Percentiles rank a stretch among this genome's conserved stretches.
Conservation (phyloP, 2,329 filamentous ascomycete genomes). For the Fusarium mexicanum region DNA sequence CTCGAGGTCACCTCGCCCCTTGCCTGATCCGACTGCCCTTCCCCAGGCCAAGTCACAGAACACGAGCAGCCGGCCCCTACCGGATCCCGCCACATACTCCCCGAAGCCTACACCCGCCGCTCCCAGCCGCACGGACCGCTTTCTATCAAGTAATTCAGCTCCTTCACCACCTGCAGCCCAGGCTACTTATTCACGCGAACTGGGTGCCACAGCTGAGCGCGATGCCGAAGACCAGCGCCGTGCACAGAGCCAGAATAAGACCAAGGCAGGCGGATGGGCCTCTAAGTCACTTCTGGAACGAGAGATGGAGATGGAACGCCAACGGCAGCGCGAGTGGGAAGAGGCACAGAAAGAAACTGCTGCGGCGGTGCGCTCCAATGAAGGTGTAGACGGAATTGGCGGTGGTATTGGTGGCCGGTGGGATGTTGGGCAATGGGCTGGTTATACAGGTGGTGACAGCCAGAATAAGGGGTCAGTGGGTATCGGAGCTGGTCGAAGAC, state of each 20-base stretch:
- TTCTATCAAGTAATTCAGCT: conserved; percentile 63
- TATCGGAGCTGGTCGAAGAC: conserved; percentile 75
- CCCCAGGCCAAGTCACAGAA: conserved; percentile 21
- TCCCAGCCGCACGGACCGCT: conserved; percentile 66
- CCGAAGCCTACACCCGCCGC: conserved; percentile 33
- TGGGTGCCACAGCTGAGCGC: conserved; percentile 68
- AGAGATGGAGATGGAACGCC: conserved; percentile 82
- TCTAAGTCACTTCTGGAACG: conserved; percentile 78
- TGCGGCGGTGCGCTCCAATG: conserved; percentile 60
- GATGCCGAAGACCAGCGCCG: conserved; percentile 71
- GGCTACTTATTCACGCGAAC: conserved; percentile 64
- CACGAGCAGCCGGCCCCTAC: conserved; percentile 31
- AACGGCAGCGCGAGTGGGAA: conserved; percentile 84
- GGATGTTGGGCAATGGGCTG: conserved; percentile 80
- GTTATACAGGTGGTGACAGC: conserved; percentile 78
- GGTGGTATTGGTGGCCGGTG: conserved; percentile 75
- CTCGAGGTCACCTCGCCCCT: conserved; percentile 56
- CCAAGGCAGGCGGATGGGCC: conserved; percentile 70
- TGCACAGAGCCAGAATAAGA: conserved; percentile 65
- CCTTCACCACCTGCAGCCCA: conserved; percentile 54
- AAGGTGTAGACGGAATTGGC: conserved; percentile 69
- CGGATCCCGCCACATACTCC: conserved; percentile 31
- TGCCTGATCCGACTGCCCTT: conserved; percentile 58
- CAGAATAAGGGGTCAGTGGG: conserved; percentile 74
- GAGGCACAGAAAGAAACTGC: conserved; percentile 74